Conservation (phyloP, 2,329 filamentous ascomycete species). For the Cercospora sojina region DNA sequence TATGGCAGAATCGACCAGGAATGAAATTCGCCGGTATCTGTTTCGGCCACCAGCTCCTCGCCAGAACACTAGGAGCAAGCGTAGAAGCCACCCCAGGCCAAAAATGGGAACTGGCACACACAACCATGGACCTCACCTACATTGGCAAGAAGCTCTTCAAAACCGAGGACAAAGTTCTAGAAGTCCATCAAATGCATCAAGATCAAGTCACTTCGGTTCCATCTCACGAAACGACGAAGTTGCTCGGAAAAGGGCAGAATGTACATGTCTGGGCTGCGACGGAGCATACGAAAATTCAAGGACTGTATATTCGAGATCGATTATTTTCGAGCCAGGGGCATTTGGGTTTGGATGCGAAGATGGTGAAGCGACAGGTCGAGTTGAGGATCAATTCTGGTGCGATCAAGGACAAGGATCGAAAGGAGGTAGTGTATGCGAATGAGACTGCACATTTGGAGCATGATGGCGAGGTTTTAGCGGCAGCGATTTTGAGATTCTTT, state of each 20-base stretch:
- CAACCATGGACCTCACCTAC: constrained; percentile 42
- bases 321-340: constrained; percentile 52
- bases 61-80: constrained; percentile 44
- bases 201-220: constrained; percentile 45
- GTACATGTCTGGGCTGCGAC: constrained; percentile 52
- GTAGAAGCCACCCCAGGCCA: constrained; percentile 41
- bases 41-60: constrained; percentile 52
- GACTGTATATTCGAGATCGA: constrained; percentile 46
- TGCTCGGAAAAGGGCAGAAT: constrained; percentile 44
- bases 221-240: constrained; percentile 29
- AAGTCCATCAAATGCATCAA: constrained; percentile 51
- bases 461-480: constrained; percentile 43
- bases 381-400: constrained; percentile 46
- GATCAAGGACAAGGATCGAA: constrained; percentile 40
- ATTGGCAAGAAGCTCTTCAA: constrained; percentile 46
- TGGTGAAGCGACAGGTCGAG: constrained; percentile 49
- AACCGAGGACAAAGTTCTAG: constrained; percentile 37
- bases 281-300: constrained; percentile 48
- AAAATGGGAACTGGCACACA: constrained; percentile 51
- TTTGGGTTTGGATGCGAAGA: constrained; percentile 49
- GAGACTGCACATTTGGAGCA: constrained; percentile 44
- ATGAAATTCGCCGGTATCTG: constrained; percentile 53
- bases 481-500: constrained; percentile 49
- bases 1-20: constrained; percentile 54
- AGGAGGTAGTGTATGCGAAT: constrained; percentile 41